A percentile compares a stretch with the other conserved stretches of the same genome.
Evolutionary conservation across 805 yeast genomes (phyloP).

Genomic region (Priceomyces melissophilus): DNA sequence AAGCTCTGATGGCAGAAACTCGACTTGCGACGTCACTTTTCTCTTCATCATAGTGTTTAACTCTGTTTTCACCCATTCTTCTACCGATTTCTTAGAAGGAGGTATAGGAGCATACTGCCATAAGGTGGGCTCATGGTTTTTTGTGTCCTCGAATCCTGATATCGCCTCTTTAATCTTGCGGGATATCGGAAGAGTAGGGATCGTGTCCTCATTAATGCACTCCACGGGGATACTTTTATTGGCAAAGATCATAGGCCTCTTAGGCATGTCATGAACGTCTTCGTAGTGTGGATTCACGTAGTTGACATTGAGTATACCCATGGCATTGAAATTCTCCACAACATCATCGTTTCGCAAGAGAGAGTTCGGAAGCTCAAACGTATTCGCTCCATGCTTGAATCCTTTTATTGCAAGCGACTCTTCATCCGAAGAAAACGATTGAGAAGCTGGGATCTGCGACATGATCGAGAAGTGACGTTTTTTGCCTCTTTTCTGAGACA

Average conservation of each 20-base stretch:
- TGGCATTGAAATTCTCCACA: conserved; percentile 32
- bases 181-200: conserved; percentile 6
- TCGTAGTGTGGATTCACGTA: conserved; percentile 66
- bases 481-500: conserved; percentile 16
- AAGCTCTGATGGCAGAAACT: conserved; percentile 40
- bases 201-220: conserved; percentile 23
- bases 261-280: conserved; percentile 47
- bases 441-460: conserved; percentile 3
- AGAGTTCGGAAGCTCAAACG: conserved; percentile 22
- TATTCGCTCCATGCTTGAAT: conserved; percentile 2
- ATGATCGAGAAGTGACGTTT: conserved; percentile 1
- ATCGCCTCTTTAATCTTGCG: not conserved
- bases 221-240: conserved; percentile 57
- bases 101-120: conserved; percentile 50
- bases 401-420: conserved; percentile 1
- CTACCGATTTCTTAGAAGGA: conserved; percentile 44
- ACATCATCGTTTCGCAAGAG: conserved; percentile 13
- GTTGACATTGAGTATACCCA: conserved; percentile 48
- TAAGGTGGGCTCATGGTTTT: not conserved
- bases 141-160: not conserved
- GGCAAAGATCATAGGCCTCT: conserved; percentile 60
- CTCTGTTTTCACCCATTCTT: conserved; percentile 26
- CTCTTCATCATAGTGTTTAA: conserved; percentile 7
- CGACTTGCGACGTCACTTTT: conserved; percentile 47
- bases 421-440: no score